Percentiles rank a stretch among this genome's conserved stretches.
Evolutionary conservation across 441 rosid species (phyloP).

Genomic region (Aquilaria agallochum): DNA sequence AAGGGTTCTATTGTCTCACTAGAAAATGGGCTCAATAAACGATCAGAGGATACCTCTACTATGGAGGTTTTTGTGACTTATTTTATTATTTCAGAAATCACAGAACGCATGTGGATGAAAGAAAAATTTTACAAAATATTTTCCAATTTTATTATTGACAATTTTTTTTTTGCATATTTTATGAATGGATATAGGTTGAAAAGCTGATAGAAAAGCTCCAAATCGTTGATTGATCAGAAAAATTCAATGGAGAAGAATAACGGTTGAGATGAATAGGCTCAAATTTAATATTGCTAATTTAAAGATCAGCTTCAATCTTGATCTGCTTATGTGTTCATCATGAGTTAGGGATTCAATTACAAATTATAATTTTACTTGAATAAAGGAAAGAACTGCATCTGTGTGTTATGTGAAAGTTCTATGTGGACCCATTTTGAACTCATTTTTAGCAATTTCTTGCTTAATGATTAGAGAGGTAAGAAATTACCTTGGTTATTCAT

Average conservation of each 20-base stretch:
- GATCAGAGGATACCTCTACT: conserved; percentile 89
- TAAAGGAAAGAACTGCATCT: no score
- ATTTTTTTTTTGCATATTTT: conserved; percentile 3
- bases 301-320: conserved; percentile 56
- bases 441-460: no score
- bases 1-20: conserved; percentile 65
- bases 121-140: background rate
- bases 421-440: no score
- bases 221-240: conserved; percentile 68
- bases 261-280: conserved; percentile 94
- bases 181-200: conserved; percentile 61
- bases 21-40: conserved; percentile 75
- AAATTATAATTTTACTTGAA: no score
- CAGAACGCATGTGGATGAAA: no score
- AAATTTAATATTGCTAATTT: conserved; percentile 88
- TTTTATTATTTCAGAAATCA: conserved; percentile 55
- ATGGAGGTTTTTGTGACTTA: conserved; percentile 81
- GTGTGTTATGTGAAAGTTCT: no score
- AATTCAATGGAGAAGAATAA: conserved; percentile 60
- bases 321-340: no score
- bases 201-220: conserved; percentile 89
- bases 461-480: no score
- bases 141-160: background rate
- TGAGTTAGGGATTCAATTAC: no score
- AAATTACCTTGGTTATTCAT: no score